These are phyloP conservation scores for Colletotrichum gloeosporioides DNA, from an alignment of 2,329 filamentous ascomycete genomes.

Conservation along the genomic window DNA sequence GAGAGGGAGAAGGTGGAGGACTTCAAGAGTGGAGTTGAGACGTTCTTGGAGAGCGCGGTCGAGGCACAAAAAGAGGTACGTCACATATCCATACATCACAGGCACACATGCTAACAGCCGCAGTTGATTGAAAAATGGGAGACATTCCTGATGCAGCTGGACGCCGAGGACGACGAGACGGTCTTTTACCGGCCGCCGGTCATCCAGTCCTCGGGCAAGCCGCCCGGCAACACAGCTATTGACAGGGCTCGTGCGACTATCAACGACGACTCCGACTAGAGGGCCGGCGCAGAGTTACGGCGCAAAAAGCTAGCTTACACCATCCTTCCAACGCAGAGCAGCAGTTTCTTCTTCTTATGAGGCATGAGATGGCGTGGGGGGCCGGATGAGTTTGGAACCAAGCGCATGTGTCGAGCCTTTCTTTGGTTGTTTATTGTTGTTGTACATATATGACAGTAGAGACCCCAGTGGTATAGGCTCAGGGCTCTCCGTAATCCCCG, in stretches of 20 bases:
- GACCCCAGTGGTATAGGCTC: background rate
- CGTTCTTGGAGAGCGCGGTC: constrained; percentile 94
- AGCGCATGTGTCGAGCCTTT: constrained; percentile 5
- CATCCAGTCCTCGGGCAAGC: constrained; percentile 54
- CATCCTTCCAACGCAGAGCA: constrained; percentile 1
- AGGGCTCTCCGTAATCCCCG: constrained; percentile 13
- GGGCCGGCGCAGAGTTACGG: constrained; percentile 5
- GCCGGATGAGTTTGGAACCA: background rate
- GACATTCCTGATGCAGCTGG: constrained; percentile 94
- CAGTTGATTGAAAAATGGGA: constrained; percentile 90
- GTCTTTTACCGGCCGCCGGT: constrained; percentile 70
- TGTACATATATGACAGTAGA: constrained; percentile 28
- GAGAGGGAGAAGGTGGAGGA: constrained; percentile 98
- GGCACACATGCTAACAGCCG: background rate
- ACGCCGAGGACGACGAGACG: constrained; percentile 86
- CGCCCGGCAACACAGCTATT: constrained; percentile 62
- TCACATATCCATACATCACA: background rate
- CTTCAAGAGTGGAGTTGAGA: constrained; percentile 98
- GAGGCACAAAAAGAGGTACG: constrained; percentile 97
- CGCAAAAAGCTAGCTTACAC: constrained; percentile 1
- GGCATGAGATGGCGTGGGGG: background rate
- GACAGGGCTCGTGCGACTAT: constrained; percentile 64
- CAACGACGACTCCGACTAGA: constrained; percentile 65
- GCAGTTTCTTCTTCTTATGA: constrained; percentile 1
- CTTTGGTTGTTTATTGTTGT: constrained; percentile 9